phyloP scores from a whole-genome alignment of 176 grass and related monocot species.

The Luzula sylvatica region DNA sequence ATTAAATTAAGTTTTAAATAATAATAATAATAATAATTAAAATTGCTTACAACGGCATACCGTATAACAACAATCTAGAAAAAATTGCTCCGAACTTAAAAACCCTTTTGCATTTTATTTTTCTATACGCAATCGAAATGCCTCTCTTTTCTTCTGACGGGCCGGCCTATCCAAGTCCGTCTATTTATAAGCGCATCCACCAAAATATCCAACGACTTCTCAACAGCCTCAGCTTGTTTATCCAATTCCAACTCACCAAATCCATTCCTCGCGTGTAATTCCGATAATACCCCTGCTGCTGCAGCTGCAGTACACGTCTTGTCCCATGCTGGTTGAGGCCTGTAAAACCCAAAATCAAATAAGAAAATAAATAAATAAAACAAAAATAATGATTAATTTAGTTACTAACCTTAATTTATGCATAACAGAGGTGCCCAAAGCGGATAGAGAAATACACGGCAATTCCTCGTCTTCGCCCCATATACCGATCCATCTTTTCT shows the following conservation, averaged over 20 bases:
- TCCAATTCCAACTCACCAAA: conserved; percentile 38
- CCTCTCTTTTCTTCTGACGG: conserved; percentile 52
- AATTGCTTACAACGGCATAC: no score
- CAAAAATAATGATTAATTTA: no score
- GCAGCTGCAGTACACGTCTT: conserved; percentile 77
- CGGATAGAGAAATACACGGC: conserved; percentile 66
- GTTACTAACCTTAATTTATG: conserved; percentile 83
- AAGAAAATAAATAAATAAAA: no score
- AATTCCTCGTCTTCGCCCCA: conserved; percentile 67
- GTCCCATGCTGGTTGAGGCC: conserved; percentile 88
- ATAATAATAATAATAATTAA: no score
- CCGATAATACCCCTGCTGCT: conserved; percentile 63
- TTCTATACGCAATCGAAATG: no score
- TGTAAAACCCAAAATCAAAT: no score
- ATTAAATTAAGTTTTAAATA: no score
- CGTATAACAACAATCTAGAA: no score
- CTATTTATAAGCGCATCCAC: conserved; percentile 54
- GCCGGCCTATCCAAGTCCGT: conserved; percentile 58
- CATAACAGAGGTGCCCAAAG: conserved; percentile 72
- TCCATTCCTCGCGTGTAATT: conserved; percentile 40
- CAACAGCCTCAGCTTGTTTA: conserved; percentile 61
- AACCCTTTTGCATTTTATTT: no score
- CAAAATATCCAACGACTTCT: conserved; percentile 55
- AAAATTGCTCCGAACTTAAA: no score
- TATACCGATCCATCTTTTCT: conserved; percentile 59